phyloP scores from a whole-genome alignment of 495 filamentous ascomycete genomes.

The Xylaria acuta region DNA sequence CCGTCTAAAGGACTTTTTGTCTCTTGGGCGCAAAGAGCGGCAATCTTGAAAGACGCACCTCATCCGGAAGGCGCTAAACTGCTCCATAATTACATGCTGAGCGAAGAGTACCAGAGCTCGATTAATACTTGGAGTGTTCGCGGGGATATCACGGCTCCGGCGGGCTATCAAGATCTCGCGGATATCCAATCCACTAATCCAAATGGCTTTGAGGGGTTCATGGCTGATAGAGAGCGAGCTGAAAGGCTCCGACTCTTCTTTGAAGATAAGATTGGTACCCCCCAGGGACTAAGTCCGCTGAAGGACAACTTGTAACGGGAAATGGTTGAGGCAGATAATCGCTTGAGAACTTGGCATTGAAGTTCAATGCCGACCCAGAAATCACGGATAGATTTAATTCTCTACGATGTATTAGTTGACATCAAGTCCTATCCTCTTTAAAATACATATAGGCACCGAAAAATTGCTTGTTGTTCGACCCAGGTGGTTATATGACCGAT shows the following conservation, averaged over 20 bases:
- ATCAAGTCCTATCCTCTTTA: not conserved
- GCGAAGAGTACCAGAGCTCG: conserved; percentile 32
- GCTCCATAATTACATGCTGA: conserved; percentile 41
- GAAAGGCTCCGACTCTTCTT: conserved; percentile 42
- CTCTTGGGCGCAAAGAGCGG: conserved; percentile 43
- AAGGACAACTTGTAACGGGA: conserved; percentile 34
- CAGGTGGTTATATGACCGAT: too few relatives aligned
- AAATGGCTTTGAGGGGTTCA: conserved; percentile 39
- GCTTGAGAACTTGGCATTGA: not conserved
- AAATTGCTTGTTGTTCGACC: too few relatives aligned
- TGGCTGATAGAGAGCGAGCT: conserved; percentile 36
- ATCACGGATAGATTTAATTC: not conserved
- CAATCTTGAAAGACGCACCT: conserved; percentile 44
- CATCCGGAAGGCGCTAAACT: conserved; percentile 45
- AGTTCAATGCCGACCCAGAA: not conserved
- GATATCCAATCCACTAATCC: conserved; percentile 36
- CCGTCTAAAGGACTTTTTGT: conserved; percentile 39
- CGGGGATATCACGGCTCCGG: conserved; percentile 25
- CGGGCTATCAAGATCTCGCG: conserved; percentile 26
- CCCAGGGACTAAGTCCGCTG: conserved; percentile 40
- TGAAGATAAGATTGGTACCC: conserved; percentile 39
- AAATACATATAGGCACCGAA: not conserved
- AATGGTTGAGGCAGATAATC: not conserved
- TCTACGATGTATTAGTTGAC: not conserved
- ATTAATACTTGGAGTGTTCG: conserved; percentile 25